A percentile compares a stretch with the other conserved stretches of the same genome.
Conservation (phyloP, 495 filamentous ascomycete genomes). For the Tuber brumale region DNA sequence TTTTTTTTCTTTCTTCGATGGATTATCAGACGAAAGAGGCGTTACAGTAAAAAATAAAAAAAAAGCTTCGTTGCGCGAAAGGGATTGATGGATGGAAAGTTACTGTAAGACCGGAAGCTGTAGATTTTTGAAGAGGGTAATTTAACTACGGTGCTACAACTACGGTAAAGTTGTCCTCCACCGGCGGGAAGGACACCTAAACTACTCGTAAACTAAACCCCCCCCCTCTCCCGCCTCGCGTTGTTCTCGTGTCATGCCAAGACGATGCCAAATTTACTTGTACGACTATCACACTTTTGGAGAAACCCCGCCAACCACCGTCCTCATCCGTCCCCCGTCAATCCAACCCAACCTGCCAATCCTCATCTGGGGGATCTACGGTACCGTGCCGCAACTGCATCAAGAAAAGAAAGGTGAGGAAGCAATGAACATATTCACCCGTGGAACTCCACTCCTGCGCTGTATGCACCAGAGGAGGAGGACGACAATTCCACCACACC, state of each 20-base stretch:
- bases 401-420: not conserved
- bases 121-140: not conserved
- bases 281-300: not conserved
- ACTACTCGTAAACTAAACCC: not conserved
- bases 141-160: not conserved
- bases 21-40: not conserved
- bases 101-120: not conserved
- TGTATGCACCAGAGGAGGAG: not conserved
- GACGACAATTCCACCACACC: not conserved
- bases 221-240: not conserved
- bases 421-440: not conserved
- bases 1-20: not conserved
- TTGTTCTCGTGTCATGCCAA: not conserved
- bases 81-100: not conserved
- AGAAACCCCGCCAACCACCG: not conserved
- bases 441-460: not conserved
- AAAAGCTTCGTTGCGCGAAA: not conserved
- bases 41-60: too few species aligned
- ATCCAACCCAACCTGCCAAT: not conserved
- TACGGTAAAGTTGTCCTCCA: not conserved
- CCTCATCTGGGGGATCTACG: not conserved
- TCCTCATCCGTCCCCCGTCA: not conserved
- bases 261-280: not conserved
- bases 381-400: not conserved
- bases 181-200: not conserved